Conservation (phyloP, 2,329 filamentous ascomycete genomes). For the Anthostomella pinea region DNA sequence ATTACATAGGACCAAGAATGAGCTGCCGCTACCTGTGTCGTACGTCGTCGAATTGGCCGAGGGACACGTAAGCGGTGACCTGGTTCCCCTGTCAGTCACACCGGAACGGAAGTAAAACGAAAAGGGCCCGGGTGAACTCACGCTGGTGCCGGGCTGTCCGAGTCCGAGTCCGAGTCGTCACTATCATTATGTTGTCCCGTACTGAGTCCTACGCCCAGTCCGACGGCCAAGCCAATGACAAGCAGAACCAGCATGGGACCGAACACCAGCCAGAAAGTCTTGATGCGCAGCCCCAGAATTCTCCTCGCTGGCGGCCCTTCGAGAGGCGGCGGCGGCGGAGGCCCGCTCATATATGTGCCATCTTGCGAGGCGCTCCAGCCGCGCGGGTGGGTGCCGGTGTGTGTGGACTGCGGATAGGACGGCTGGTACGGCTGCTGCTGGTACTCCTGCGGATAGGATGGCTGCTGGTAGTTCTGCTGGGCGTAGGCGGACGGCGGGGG, state of each 20-base stretch:
- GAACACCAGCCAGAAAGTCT: constrained; percentile 26
- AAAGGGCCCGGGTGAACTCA: neutral
- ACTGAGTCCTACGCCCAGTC: constrained; percentile 25
- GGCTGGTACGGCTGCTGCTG: constrained; percentile 1
- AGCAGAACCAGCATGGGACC: constrained; percentile 22
- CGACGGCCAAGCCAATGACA: constrained; percentile 24
- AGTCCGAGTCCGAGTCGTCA: too few species aligned
- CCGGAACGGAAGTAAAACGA: constrained; percentile 5
- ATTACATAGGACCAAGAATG: constrained; percentile 34
- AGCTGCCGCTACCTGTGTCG: constrained; percentile 13
- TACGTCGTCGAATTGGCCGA: constrained; percentile 35
- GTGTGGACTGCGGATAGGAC: constrained; percentile 8
- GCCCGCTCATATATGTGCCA: constrained; percentile 8
- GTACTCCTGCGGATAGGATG: neutral
- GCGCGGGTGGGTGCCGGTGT: constrained; percentile 3
- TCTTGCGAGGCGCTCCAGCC: constrained; percentile 10
- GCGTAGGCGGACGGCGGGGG: neutral
- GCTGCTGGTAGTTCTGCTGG: neutral
- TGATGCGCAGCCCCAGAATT: constrained; percentile 20
- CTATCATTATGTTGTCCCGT: neutral
- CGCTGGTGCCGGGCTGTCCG: neutral
- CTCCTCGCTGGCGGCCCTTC: constrained; percentile 1
- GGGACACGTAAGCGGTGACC: constrained; percentile 28
- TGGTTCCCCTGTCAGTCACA: too few species aligned
- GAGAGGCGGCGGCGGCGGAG: neutral